These are phyloP conservation scores for Kluyveromyces sp. DNA, from an alignment of 1,139 yeast species.

Conservation along the genomic window DNA sequence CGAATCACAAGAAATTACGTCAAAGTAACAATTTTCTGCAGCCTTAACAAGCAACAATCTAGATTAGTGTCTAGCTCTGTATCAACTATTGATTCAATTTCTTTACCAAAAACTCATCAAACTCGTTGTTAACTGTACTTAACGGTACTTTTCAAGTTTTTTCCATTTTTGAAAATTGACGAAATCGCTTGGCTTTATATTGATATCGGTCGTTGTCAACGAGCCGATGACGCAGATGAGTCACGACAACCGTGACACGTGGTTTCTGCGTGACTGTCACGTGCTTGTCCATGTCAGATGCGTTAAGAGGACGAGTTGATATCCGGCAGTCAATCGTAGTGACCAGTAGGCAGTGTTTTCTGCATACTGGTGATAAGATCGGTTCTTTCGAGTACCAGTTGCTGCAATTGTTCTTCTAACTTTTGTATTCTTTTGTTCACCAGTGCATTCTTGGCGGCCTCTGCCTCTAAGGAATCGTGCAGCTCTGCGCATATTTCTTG, in stretches of 20 bases:
- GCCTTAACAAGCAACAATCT: not conserved
- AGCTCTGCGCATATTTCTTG: not conserved
- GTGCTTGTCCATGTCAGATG: not conserved
- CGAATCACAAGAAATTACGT: no score
- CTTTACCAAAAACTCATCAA: not conserved
- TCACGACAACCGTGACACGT: not conserved
- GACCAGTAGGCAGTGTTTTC: no score
- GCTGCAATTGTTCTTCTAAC: not conserved
- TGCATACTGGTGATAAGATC: not conserved
- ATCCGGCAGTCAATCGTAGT: no score
- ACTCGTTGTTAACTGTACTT: conserved; percentile 7
- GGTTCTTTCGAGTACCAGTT: not conserved
- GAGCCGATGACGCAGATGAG: not conserved
- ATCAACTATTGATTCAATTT: no score
- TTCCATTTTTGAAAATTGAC: not conserved
- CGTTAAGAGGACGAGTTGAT: no score
- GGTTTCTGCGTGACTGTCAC: not conserved
- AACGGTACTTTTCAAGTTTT: not conserved
- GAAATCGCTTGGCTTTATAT: not conserved
- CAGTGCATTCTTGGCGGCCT: not conserved
- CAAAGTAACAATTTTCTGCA: not conserved
- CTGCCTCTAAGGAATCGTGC: not conserved
- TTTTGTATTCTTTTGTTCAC: not conserved
- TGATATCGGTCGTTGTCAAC: not conserved
- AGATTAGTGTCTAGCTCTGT: no score